phyloP scores from a whole-genome alignment of 805 yeast genomes.

The Wickerhamiella slavikovae region DNA sequence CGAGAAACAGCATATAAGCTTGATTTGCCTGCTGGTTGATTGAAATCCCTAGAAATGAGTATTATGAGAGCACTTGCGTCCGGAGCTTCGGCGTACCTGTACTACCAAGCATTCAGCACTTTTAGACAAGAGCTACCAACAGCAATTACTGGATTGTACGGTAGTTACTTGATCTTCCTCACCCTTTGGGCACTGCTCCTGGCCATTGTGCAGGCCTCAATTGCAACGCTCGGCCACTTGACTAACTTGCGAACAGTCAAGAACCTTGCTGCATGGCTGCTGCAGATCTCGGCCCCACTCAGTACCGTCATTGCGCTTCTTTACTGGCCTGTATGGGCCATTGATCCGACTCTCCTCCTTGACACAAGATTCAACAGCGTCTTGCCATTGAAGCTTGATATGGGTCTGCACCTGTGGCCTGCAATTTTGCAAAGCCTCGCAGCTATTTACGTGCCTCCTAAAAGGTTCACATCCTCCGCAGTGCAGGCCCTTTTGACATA shows the following conservation, averaged over 20 bases:
- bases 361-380: slow-evolving; percentile 11
- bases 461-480: slow-evolving; percentile 12
- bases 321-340: slow-evolving; percentile 17
- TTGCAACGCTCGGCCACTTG: slow-evolving; percentile 15
- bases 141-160: slow-evolving; percentile 9
- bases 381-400: slow-evolving; percentile 14
- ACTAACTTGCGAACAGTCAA: slow-evolving; percentile 11
- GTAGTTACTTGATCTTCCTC: slow-evolving; percentile 20
- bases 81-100: too few relatives aligned
- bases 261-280: slow-evolving; percentile 9
- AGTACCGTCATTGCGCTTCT: slow-evolving; percentile 15
- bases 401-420: slow-evolving; percentile 16
- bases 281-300: slow-evolving; percentile 15
- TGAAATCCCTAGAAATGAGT: too few relatives aligned
- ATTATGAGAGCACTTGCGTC: too few relatives aligned
- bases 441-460: slow-evolving; percentile 12
- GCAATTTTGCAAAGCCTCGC: slow-evolving; percentile 11
- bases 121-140: too few relatives aligned
- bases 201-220: slow-evolving; percentile 8
- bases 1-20: too few relatives aligned
- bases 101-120: too few relatives aligned
- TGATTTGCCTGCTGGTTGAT: too few relatives aligned
- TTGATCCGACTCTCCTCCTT: slow-evolving; percentile 13
- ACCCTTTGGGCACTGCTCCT: slow-evolving; percentile 14
- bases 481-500: slow-evolving; percentile 8